Evolutionary conservation across 257 asterid species (phyloP).

Genomic region (Petunia axillaris): DNA sequence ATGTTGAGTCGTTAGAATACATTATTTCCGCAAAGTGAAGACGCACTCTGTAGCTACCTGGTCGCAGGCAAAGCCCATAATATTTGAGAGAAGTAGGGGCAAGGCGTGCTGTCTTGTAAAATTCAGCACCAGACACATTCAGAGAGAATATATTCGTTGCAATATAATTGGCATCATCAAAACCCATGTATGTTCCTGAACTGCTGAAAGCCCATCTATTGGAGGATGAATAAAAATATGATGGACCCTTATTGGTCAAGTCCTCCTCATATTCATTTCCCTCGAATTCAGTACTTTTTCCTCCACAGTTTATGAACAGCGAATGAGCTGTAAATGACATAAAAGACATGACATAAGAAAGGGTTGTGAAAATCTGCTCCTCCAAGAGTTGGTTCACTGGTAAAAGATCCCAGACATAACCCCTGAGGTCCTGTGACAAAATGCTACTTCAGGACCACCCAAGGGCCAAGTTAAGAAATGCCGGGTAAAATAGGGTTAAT

Average conservation of each 20-base stretch:
- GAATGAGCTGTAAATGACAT: conserved; percentile 54
- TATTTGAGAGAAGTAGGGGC: conserved; percentile 75
- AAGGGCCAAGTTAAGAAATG: not conserved
- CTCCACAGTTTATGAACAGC: conserved; percentile 85
- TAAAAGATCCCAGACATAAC: not conserved
- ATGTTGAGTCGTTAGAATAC: conserved; percentile 55
- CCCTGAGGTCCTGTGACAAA: not conserved
- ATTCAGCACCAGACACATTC: conserved; percentile 36
- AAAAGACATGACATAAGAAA: conserved; percentile 21
- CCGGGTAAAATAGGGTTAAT: not conserved
- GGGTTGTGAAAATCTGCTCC: not conserved
- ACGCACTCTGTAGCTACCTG: conserved; percentile 87
- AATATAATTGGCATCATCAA: not conserved
- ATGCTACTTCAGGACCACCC: conserved; percentile 14
- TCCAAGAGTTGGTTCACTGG: conserved; percentile 11
- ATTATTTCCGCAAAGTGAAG: conserved; percentile 90
- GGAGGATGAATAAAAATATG: conserved; percentile 48
- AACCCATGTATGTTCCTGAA: conserved; percentile 57
- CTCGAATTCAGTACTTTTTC: conserved; percentile 43
- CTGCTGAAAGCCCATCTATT: conserved; percentile 85
- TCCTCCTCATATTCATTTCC: conserved; percentile 68
- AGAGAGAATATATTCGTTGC: conserved; percentile 39
- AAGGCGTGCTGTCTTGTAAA: conserved; percentile 76
- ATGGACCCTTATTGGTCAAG: conserved; percentile 47
- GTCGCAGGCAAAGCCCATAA: conserved; percentile 74